Evolutionary conservation across 495 filamentous ascomycete genomes (phyloP), one percentile per base, ranked within the genome.

Genomic region (Apodospora peruviana): DNA sequence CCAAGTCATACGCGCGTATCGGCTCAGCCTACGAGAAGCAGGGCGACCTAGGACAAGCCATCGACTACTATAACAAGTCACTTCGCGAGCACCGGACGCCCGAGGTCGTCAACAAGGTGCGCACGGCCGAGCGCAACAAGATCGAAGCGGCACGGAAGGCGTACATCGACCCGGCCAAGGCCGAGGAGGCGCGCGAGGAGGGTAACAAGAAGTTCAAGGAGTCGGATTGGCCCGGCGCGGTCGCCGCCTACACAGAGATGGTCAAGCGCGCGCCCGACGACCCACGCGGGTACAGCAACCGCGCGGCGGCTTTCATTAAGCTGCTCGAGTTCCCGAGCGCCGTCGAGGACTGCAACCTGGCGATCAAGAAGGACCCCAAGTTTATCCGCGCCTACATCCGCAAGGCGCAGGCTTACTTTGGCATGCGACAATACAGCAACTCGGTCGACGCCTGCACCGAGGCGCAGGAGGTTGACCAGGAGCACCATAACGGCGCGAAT

Each of bases 161-260:
- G 2, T 97, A 96, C 69, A 77, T 99, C 58, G 87, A 89, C 69
- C 86, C 93, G 1, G 86, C 73, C 43, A 90, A 95, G 73, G 93
- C 93, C 18, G 93, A 99, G 60, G 87, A 96, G 71, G 90, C 93
- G 17, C 89, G 93, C 52, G 90, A 95, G 69, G 81, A 95, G 39
- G 93, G 93, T 29, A 95, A 96, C 68, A 75, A 85, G 62, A 93
- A 91, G 67, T 99, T 97, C 80, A 95, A 97, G 74, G 88, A 90
- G 52, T 83, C 82, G 16, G 90, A 99, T 74, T 97, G 91, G 90
- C 91, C 91, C 21, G 94, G 79, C 35, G 93, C 93, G 22, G 91
- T 99, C 19, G 90, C 88, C 36, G 91, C 94, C 2, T 99, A 97
- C 73, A 82, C 75, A 2, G 93, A 99, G 78, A 96, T 96, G 93